Percentiles rank a stretch among this genome's conserved stretches.
phyloP scores from a whole-genome alignment of 805 yeast genomes.

The Blastobotrys terrestris region DNA sequence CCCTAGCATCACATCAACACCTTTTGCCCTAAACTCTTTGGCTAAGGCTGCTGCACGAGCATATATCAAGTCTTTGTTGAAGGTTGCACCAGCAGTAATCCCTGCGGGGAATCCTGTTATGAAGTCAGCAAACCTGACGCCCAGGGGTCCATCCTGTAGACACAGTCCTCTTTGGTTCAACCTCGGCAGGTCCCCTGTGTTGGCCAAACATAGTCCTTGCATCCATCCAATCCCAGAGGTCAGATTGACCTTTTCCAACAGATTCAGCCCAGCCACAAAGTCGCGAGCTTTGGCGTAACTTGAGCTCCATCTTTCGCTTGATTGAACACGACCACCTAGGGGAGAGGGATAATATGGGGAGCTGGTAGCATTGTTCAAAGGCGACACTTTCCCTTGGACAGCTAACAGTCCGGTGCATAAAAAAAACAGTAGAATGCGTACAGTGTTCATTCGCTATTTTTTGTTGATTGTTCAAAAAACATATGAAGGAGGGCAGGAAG shows the following conservation, averaged over 20 bases:
- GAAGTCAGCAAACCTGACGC: constrained; percentile 48
- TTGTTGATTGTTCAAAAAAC: not conserved
- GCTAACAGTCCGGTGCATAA: not conserved
- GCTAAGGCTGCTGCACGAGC: constrained; percentile 52
- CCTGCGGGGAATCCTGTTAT: constrained; percentile 53
- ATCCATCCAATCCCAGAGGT: constrained; percentile 62
- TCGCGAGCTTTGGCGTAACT: constrained; percentile 52
- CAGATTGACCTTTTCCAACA: constrained; percentile 51
- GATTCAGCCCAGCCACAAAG: constrained; percentile 50
- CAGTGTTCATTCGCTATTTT: not conserved
- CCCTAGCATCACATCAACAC: constrained; percentile 49
- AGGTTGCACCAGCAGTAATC: constrained; percentile 50
- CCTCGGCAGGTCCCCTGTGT: constrained; percentile 51
- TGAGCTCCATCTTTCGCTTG: constrained; percentile 42
- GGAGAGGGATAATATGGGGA: not conserved
- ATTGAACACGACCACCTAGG: constrained; percentile 2
- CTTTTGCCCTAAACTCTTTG: constrained; percentile 46
- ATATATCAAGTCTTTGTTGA: constrained; percentile 44
- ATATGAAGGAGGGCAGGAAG: too few relatives aligned
- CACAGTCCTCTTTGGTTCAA: constrained; percentile 49
- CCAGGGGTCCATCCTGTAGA: constrained; percentile 57
- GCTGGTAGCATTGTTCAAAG: not conserved
- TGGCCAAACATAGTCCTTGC: constrained; percentile 46
- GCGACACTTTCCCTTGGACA: not conserved
- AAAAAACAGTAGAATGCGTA: not conserved